A percentile compares a stretch with the other conserved stretches of the same genome.
These are phyloP conservation scores for Cylindrotheca fusiformis DNA, from an alignment of 108 stramenopile species.

Conservation along the genomic window DNA sequence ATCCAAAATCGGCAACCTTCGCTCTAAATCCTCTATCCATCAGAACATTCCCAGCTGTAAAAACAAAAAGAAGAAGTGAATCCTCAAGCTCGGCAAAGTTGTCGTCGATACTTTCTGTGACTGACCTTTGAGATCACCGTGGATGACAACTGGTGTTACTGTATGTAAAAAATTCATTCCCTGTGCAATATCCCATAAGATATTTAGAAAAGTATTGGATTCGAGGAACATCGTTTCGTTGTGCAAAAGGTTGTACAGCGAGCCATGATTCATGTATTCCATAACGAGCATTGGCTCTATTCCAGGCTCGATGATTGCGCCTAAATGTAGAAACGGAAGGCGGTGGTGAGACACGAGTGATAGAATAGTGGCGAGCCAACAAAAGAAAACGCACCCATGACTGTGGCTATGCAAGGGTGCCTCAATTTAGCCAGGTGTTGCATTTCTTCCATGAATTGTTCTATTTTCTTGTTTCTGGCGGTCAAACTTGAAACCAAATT, in stretches of 20 bases:
- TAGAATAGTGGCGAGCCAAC: neutral
- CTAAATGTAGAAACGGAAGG: neutral
- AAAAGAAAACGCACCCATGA: slow-evolving; percentile 34
- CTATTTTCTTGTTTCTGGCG: neutral
- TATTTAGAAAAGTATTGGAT: slow-evolving; percentile 40
- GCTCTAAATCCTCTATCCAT: slow-evolving; percentile 52
- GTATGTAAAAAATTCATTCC: slow-evolving; percentile 59
- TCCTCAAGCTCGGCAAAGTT: slow-evolving; percentile 61
- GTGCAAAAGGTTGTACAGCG: slow-evolving; percentile 55
- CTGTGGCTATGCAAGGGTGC: slow-evolving; percentile 67
- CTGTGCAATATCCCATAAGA: slow-evolving; percentile 46
- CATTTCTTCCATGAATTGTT: slow-evolving; percentile 65
- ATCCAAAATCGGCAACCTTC: slow-evolving; percentile 64
- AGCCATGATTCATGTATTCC: slow-evolving; percentile 63
- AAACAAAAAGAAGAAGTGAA: slow-evolving; percentile 55
- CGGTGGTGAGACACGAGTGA: neutral
- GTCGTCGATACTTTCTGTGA: too few relatives aligned
- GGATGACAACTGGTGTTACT: slow-evolving; percentile 45
- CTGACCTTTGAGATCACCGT: slow-evolving; percentile 47
- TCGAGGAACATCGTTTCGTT: slow-evolving; percentile 52
- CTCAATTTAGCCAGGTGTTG: slow-evolving; percentile 48
- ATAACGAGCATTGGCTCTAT: slow-evolving; percentile 45
- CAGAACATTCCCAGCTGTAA: slow-evolving; percentile 48
- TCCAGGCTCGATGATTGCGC: slow-evolving; percentile 22
- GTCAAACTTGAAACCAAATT: neutral